Conservation (phyloP, 1,139 yeast species). For the Nadsonia commutata region DNA sequence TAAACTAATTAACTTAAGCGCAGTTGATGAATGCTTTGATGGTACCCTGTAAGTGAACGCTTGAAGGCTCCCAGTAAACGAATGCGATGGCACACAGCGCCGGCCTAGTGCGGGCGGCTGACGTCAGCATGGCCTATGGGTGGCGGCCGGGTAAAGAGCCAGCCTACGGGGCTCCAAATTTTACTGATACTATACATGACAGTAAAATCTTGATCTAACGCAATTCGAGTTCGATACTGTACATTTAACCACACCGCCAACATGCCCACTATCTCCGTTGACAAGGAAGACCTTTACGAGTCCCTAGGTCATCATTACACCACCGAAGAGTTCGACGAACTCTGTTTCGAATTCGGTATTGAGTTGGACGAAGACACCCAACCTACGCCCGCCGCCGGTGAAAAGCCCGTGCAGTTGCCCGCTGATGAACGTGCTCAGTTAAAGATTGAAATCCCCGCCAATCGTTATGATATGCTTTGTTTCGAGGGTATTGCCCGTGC, state of each 20-base stretch:
- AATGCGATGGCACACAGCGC: no score
- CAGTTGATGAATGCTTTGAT: no score
- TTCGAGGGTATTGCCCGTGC: slow-evolving; percentile 97
- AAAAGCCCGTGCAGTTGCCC: slow-evolving; percentile 19
- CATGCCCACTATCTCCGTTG: slow-evolving; percentile 96
- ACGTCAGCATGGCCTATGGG: background rate
- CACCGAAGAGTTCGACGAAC: slow-evolving; percentile 87
- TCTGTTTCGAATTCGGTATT: slow-evolving; percentile 94
- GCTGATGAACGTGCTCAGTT: slow-evolving; percentile 81
- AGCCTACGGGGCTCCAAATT: background rate
- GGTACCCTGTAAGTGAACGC: no score
- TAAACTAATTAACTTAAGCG: no score
- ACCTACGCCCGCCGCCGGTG: slow-evolving; percentile 29
- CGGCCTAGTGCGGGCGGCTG: no score
- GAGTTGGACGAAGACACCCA: slow-evolving; percentile 88
- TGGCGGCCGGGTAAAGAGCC: background rate
- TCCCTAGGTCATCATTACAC: slow-evolving; percentile 70
- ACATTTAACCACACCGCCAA: background rate
- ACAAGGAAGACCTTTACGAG: slow-evolving; percentile 78
- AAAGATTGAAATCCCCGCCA: slow-evolving; percentile 95
- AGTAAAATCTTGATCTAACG: no score
- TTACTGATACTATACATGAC: no score
- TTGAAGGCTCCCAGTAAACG: no score
- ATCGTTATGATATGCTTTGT: slow-evolving; percentile 93
- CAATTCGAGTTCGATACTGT: no score